Evolutionary conservation across 2,329 filamentous ascomycete species (phyloP).

Genomic region (Trichoderma sp.): DNA sequence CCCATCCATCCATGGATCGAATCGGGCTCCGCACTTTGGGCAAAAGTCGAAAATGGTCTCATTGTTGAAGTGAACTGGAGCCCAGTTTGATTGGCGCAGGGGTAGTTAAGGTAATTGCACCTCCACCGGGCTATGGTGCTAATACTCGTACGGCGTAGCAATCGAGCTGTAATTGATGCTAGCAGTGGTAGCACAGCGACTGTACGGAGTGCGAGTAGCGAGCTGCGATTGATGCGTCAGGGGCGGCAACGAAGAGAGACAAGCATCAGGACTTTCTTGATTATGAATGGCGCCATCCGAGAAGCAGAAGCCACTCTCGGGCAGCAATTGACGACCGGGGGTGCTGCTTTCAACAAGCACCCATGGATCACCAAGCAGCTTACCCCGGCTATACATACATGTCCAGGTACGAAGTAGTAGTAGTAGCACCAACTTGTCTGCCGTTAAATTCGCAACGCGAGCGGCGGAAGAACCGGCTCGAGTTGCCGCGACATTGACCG

Average conservation of each 20-base stretch:
- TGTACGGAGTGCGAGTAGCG: background rate
- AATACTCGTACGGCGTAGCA: background rate
- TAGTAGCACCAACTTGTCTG: background rate
- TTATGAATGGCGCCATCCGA: conserved; percentile 9
- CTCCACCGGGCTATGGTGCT: background rate
- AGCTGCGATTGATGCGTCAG: conserved; percentile 10
- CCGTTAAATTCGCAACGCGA: background rate
- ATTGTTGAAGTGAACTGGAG: background rate
- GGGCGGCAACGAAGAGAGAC: background rate
- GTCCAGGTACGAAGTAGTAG: background rate
- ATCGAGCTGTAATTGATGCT: background rate
- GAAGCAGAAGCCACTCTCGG: background rate
- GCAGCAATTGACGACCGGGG: background rate
- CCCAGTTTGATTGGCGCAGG: conserved; percentile 19
- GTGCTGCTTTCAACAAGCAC: background rate
- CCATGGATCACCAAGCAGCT: background rate
- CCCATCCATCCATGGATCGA: background rate
- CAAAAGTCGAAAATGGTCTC: background rate
- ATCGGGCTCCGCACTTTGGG: background rate
- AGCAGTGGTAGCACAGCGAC: background rate
- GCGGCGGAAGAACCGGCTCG: conserved; percentile 1
- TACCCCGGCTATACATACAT: background rate
- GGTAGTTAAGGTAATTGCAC: conserved; percentile 1
- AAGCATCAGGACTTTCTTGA: background rate
- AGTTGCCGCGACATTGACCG: background rate